phyloP scores from a whole-genome alignment of 371 early-diverging fungal species.

The Mucor saturninus region DNA sequence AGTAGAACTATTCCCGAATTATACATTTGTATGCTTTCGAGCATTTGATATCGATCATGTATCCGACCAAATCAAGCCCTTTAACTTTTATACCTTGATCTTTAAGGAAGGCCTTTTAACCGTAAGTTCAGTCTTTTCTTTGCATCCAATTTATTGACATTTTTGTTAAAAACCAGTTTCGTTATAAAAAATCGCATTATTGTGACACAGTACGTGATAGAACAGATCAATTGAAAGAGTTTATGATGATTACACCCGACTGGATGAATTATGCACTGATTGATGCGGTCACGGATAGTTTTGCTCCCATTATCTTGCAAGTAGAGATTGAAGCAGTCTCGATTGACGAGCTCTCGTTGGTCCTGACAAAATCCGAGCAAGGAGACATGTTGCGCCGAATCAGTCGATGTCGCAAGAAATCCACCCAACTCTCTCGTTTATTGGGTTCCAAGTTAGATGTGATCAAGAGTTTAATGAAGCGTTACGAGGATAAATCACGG shows the following conservation, averaged over 20 bases:
- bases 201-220: slow-evolving; percentile 40
- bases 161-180: slow-evolving; percentile 31
- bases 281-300: slow-evolving; percentile 82
- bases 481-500: slow-evolving; percentile 60
- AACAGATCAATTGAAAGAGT: slow-evolving; percentile 42
- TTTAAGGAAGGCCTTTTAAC: slow-evolving; percentile 64
- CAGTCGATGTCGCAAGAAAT: slow-evolving; percentile 79
- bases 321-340: slow-evolving; percentile 87
- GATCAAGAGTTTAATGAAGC: slow-evolving; percentile 78
- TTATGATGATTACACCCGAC: slow-evolving; percentile 57
- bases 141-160: background rate
- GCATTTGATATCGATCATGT: slow-evolving; percentile 69
- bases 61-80: slow-evolving; percentile 55
- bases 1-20: slow-evolving; percentile 72
- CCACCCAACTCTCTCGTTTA: slow-evolving; percentile 75
- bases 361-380: slow-evolving; percentile 74
- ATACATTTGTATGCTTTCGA: slow-evolving; percentile 73
- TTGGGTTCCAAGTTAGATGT: slow-evolving; percentile 82
- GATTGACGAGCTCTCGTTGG: slow-evolving; percentile 87
- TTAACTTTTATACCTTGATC: slow-evolving; percentile 85
- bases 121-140: slow-evolving; percentile 36
- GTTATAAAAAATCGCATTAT: slow-evolving; percentile 39
- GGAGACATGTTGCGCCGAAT: slow-evolving; percentile 88
- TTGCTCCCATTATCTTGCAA: slow-evolving; percentile 73
- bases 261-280: slow-evolving; percentile 86